These are phyloP conservation scores for Geotrichum ghanense DNA, from an alignment of 805 yeast species.

Conservation along the genomic window DNA sequence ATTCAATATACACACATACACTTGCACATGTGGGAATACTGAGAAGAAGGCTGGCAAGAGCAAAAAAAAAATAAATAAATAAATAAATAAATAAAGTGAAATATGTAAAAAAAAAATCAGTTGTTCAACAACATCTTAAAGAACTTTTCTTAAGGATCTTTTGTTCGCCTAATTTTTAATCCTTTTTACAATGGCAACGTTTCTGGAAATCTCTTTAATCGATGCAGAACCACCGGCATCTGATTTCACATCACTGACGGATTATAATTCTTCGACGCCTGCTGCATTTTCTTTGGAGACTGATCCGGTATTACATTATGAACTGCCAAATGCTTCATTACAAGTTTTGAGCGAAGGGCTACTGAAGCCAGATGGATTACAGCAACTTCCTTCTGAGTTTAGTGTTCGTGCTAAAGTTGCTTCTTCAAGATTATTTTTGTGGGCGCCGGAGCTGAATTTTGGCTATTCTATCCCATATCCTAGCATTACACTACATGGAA, in stretches of 20 bases:
- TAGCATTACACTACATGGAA: slow-evolving; percentile 19
- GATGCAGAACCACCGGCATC: slow-evolving; percentile 8
- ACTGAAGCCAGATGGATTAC: neutral
- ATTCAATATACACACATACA: neutral
- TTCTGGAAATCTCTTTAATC: slow-evolving; percentile 4
- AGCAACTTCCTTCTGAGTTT: neutral
- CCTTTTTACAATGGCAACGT: neutral
- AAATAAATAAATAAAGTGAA: no score
- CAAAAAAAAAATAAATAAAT: neutral
- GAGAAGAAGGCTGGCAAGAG: neutral
- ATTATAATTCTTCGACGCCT: slow-evolving; percentile 24
- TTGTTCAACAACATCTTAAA: neutral
- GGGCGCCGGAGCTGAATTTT: slow-evolving; percentile 11
- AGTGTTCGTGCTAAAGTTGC: slow-evolving; percentile 15
- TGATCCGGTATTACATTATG: slow-evolving; percentile 19
- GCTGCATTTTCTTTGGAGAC: slow-evolving; percentile 25
- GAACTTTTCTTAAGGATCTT: neutral
- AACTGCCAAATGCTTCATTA: slow-evolving; percentile 6
- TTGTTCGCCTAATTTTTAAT: neutral
- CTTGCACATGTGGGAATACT: neutral
- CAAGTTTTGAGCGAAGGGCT: slow-evolving; percentile 4
- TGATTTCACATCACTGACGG: slow-evolving; percentile 19
- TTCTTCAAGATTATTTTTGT: slow-evolving; percentile 18
- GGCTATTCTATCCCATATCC: slow-evolving; percentile 18
- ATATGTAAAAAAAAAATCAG: neutral